A percentile compares a stretch with the other conserved stretches of the same genome.
phyloP scores from a whole-genome alignment of 2,329 filamentous ascomycete species.

The Colletotrichum shisoi region DNA sequence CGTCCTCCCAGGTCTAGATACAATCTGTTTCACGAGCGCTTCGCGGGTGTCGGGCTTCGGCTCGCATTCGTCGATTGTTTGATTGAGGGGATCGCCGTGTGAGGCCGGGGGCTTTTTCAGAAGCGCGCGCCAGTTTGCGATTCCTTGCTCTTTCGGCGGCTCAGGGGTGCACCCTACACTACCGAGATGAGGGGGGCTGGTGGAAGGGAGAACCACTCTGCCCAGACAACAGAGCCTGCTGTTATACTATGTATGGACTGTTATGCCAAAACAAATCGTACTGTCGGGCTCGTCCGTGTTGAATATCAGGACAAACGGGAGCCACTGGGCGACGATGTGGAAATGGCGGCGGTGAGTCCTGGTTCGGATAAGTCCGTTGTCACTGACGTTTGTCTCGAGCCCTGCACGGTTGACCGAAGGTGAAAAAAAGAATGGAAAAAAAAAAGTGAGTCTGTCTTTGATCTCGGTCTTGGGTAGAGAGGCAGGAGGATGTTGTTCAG shows the following conservation, averaged over 20 bases:
- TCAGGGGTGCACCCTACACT: constrained; percentile 12
- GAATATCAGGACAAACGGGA: constrained; percentile 3
- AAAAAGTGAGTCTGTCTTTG: constrained; percentile 16
- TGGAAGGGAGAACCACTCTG: constrained; percentile 1
- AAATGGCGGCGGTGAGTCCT: not conserved
- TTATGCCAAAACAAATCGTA: not conserved
- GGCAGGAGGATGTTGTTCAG: not conserved
- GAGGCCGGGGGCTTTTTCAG: constrained; percentile 23
- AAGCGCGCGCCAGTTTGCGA: constrained; percentile 32
- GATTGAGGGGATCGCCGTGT: constrained; percentile 13
- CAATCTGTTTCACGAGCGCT: constrained; percentile 28
- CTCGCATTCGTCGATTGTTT: constrained; percentile 20
- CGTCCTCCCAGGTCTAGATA: not conserved
- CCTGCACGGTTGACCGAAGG: not conserved
- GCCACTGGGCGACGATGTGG: constrained; percentile 17
- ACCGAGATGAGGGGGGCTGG: not conserved
- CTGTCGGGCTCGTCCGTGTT: not conserved
- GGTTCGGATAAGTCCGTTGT: not conserved
- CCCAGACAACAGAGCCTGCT: constrained; percentile 7
- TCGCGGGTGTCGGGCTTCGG: not conserved
- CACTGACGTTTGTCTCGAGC: constrained; percentile 3
- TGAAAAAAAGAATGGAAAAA: too few species aligned
- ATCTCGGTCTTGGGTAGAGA: constrained; percentile 7
- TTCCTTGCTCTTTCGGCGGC: constrained; percentile 12
- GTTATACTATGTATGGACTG: constrained; percentile 8